phyloP scores from a whole-genome alignment of 129 eudicot genomes.

The Tanacetum coccineum region DNA sequence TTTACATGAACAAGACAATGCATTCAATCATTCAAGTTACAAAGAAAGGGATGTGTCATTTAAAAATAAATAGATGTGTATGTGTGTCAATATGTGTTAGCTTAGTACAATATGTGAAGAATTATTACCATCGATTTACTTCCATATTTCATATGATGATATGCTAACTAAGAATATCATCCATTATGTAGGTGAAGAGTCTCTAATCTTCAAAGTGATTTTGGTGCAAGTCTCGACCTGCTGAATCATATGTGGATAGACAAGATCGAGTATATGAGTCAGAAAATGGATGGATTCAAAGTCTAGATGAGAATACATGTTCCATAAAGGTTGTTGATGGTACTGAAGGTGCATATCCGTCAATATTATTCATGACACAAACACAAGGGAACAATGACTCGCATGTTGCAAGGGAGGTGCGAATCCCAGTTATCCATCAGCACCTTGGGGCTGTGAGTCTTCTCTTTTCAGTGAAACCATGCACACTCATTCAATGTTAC shows the following conservation, averaged over 20 bases:
- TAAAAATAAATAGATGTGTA: too few species aligned
- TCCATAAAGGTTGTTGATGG: conserved; percentile 28
- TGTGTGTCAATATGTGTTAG: too few species aligned
- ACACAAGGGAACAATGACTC: neutral
- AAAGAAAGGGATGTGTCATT: too few species aligned
- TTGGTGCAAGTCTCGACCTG: conserved; percentile 69
- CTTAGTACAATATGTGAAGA: too few species aligned
- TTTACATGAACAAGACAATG: too few species aligned
- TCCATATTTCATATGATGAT: neutral
- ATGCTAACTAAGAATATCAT: neutral
- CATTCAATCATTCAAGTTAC: too few species aligned
- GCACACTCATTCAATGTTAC: too few species aligned
- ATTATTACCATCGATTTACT: too few species aligned
- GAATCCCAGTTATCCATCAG: conserved; percentile 17
- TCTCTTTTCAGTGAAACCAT: too few species aligned
- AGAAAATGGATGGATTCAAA: conserved; percentile 42
- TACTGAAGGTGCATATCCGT: too few species aligned
- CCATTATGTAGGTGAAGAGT: conserved; percentile 68
- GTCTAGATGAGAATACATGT: conserved; percentile 28
- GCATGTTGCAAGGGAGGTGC: conserved; percentile 21
- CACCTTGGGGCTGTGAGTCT: conserved; percentile 46
- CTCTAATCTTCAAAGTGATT: conserved; percentile 80
- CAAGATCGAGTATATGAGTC: conserved; percentile 45
- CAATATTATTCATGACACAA: too few species aligned
- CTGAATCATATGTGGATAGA: conserved; percentile 65